These are phyloP conservation scores for Magnolia sinica DNA, from an alignment of 164 flowering plant genomes.

Conservation along the genomic window DNA sequence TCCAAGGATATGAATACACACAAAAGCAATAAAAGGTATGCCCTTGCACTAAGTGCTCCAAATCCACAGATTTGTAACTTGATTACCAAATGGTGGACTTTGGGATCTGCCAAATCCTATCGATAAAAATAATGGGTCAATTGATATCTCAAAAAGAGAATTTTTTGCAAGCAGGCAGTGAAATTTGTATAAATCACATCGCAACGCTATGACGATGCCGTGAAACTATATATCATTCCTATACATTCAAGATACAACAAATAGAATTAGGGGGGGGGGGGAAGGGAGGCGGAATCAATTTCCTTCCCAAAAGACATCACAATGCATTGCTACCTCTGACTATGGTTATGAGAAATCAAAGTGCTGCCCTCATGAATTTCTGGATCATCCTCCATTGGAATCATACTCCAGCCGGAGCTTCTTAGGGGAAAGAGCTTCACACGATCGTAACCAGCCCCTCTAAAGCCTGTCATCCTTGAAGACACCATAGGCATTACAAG, in stretches of 20 bases:
- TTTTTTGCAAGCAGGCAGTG: neutral
- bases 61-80: too few species aligned
- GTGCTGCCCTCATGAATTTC: slow-evolving; percentile 38
- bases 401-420: slow-evolving; percentile 58
- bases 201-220: slow-evolving; percentile 8
- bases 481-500: slow-evolving; percentile 97
- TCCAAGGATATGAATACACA: too few species aligned
- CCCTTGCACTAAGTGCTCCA: too few species aligned
- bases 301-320: slow-evolving; percentile 1
- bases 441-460: slow-evolving; percentile 60
- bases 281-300: neutral
- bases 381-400: slow-evolving; percentile 50
- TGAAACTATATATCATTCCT: slow-evolving; percentile 6
- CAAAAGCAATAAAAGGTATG: too few species aligned
- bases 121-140: neutral
- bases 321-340: slow-evolving; percentile 14
- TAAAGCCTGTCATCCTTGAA: slow-evolving; percentile 83
- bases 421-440: slow-evolving; percentile 44
- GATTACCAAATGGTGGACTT: too few species aligned
- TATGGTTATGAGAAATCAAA: slow-evolving; percentile 37
- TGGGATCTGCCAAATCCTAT: too few species aligned
- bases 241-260: slow-evolving; percentile 19
- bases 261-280: neutral
- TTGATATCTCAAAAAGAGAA: neutral
- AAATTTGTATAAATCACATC: slow-evolving; percentile 9